Evolutionary conservation across 1,139 yeast species (phyloP), one percentile per base, ranked within the genome.

Genomic region (Diutina siamensis): DNA sequence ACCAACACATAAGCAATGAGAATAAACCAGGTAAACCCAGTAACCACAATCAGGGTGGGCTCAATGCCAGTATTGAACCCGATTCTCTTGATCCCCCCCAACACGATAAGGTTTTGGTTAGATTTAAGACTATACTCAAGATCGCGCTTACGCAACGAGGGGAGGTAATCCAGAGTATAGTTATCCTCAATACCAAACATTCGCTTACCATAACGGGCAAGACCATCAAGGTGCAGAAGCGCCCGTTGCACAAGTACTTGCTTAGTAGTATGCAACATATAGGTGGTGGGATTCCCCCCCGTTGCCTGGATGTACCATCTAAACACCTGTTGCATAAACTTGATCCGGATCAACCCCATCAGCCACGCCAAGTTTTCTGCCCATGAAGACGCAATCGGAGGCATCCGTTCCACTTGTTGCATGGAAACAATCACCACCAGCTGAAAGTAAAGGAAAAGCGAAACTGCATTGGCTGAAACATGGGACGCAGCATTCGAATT

Each of bases 381-480:
- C 94, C 94, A 83, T 4, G 89, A 75, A 32, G 81, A 72, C 2
- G 87, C 92, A 55, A 83, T 82, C 13, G 92, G 92, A 9, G 94
- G 92, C 4, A 81, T 76, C 52, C 78, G 65, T 53, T 79, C 84
- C 46, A 82, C 92, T 52, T 77, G 76, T 57, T 78, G 75, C 89
- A 83, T 81, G 12, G 80, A 66, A 19, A 83, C 78, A 36, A 83
- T 75, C 38, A 81, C 88, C 15, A 83, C 88, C 49, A 83, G 73
- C 62, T 83, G 94, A 68, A 83, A 83, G 58, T 83, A 83, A 48
- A 80, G 66, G 64, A 83, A 83, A 46, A 83, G 68, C 0, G 89
- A 78, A 45, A 82, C 77, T 0, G 89, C 81, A 55, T 80, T 82
- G 3, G 89, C 88, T 21, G 88, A 72, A 50, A 83, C 76, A 57